A percentile compares a stretch with the other conserved stretches of the same genome.
These are phyloP conservation scores for Helotiales sp. DNA, from an alignment of 2,329 filamentous ascomycete genomes.

Conservation along the genomic window DNA sequence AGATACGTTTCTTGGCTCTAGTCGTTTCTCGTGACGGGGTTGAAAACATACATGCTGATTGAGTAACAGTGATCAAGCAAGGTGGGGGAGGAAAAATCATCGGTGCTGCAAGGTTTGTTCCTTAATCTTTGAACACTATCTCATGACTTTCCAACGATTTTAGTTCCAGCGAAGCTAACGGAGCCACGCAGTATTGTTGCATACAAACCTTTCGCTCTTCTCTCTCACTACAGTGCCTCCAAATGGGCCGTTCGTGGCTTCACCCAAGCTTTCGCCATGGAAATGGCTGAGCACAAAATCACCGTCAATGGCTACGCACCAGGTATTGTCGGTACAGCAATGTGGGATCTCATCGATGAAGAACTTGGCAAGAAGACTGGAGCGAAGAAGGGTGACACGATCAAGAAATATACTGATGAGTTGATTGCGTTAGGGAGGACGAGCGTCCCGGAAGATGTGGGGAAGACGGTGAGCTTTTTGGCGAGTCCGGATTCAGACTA, in stretches of 20 bases:
- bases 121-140: too few relatives aligned
- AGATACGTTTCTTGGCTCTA: too few relatives aligned
- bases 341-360: slow-evolving; percentile 70
- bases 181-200: slow-evolving; percentile 47
- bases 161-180: slow-evolving; percentile 37
- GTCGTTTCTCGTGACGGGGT: too few relatives aligned
- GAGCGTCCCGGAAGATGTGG: slow-evolving; percentile 63
- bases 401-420: slow-evolving; percentile 54
- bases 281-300: slow-evolving; percentile 64
- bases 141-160: neutral
- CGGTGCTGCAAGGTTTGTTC: slow-evolving; percentile 30
- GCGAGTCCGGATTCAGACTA: slow-evolving; percentile 60
- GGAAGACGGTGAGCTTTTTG: slow-evolving; percentile 62
- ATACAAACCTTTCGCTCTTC: slow-evolving; percentile 58
- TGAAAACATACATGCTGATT: too few relatives aligned
- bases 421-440: slow-evolving; percentile 57
- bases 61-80: slow-evolving; percentile 66
- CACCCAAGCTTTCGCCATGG: slow-evolving; percentile 66
- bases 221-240: slow-evolving; percentile 63
- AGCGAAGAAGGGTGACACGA: slow-evolving; percentile 50
- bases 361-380: slow-evolving; percentile 54
- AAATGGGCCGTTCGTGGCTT: slow-evolving; percentile 69
- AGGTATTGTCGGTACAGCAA: slow-evolving; percentile 62
- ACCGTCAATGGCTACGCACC: slow-evolving; percentile 69
- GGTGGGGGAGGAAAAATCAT: slow-evolving; percentile 42